Percentiles rank a stretch among this genome's conserved stretches.
Evolutionary conservation across 2,329 filamentous ascomycete species (phyloP).

Genomic region (Trichoderma gracile): DNA sequence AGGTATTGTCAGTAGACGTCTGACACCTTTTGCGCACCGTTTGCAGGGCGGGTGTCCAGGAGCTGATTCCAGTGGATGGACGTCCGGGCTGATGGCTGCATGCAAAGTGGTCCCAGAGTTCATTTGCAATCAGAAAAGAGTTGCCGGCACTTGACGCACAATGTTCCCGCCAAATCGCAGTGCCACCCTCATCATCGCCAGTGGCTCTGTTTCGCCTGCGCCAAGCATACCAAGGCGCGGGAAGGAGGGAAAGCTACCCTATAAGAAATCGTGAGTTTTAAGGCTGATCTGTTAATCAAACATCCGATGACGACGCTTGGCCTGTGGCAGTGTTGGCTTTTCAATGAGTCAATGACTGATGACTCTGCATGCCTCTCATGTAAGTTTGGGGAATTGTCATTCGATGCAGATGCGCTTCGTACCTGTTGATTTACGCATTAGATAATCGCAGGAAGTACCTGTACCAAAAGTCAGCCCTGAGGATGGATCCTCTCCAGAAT

Average conservation of each 20-base stretch:
- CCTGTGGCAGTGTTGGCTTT: not conserved
- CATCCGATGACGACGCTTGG: not conserved
- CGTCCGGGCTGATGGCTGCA: not conserved
- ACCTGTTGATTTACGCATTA: not conserved
- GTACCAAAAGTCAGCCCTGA: slow-evolving; percentile 23
- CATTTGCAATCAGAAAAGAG: not conserved
- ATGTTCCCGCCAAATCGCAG: not conserved
- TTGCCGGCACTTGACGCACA: no score
- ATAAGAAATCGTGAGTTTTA: slow-evolving; percentile 3
- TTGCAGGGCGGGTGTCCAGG: not conserved
- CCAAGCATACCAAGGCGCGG: not conserved
- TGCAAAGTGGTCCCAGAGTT: not conserved
- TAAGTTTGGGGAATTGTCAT: no score
- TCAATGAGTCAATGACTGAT: not conserved
- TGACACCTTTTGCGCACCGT: no score
- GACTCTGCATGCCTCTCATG: no score
- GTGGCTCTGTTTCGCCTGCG: not conserved
- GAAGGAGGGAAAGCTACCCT: slow-evolving; percentile 5
- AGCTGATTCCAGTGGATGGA: not conserved
- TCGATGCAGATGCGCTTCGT: no score
- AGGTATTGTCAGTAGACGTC: no score
- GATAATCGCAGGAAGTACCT: not conserved
- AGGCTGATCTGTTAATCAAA: not conserved
- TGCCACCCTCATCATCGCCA: not conserved
- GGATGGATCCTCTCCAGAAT: slow-evolving; percentile 3